These are phyloP conservation scores for Lunularia cruciata DNA, from an alignment of 225 moss, liverwort and hornwort genomes.

Conservation along the genomic window DNA sequence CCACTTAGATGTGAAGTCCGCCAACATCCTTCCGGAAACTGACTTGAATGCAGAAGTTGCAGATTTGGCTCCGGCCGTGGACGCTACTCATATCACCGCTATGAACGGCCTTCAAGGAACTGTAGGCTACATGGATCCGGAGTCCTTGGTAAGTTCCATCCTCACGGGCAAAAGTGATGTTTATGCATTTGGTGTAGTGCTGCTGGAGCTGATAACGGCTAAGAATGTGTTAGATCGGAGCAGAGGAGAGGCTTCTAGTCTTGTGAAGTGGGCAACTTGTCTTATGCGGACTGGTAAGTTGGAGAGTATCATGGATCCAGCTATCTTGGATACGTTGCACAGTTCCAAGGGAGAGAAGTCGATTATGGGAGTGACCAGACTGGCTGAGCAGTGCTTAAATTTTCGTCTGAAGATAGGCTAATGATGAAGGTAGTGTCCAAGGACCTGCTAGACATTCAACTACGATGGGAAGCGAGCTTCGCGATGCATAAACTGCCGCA, in stretches of 20 bases:
- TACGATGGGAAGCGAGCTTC: too few relatives aligned
- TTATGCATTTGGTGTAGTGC: conserved; percentile 33
- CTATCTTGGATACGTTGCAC: neutral
- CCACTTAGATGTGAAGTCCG: conserved; percentile 48
- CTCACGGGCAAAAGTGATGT: conserved; percentile 41
- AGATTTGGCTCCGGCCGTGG: conserved; percentile 29
- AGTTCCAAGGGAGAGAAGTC: neutral
- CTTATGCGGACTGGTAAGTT: conserved; percentile 12
- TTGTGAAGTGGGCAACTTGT: conserved; percentile 9
- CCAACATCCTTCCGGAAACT: conserved; percentile 41
- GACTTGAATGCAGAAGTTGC: conserved; percentile 37
- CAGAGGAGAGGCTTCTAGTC: conserved; percentile 5
- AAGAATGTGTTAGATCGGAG: conserved; percentile 27
- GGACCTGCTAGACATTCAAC: too few relatives aligned
- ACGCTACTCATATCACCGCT: conserved; percentile 39
- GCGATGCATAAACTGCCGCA: too few relatives aligned
- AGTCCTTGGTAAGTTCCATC: conserved; percentile 27
- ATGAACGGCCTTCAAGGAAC: neutral
- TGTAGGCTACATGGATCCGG: conserved; percentile 39
- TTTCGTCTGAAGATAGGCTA: conserved; percentile 7
- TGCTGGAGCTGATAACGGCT: conserved; percentile 31
- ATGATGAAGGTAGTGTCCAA: conserved; percentile 25
- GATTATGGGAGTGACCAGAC: conserved; percentile 15
- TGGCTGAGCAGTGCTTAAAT: conserved; percentile 22
- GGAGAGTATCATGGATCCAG: conserved; percentile 21